Evolutionary conservation across 768 basidiomycete genomes (phyloP).

Genomic region (Suillus bovinus): DNA sequence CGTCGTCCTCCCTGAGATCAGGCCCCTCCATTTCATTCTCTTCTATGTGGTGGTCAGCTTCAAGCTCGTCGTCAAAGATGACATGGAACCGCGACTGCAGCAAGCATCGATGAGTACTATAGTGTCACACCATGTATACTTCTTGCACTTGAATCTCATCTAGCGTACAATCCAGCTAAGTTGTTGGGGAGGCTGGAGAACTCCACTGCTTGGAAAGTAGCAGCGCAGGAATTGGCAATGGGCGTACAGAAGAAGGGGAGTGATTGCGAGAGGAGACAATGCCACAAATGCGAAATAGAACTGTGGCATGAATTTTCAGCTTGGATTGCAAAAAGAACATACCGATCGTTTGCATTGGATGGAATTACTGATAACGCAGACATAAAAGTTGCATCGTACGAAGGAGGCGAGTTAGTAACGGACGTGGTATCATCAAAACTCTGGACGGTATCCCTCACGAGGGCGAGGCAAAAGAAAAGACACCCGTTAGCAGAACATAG

Average conservation of each 20-base stretch:
- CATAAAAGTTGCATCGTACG: conserved; percentile 11
- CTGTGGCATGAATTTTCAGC: background rate
- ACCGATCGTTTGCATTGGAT: background rate
- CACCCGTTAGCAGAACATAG: background rate
- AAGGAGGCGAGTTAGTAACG: background rate
- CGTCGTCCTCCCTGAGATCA: conserved; percentile 68
- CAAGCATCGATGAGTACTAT: background rate
- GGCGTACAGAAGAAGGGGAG: conserved; percentile 4
- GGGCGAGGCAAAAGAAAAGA: background rate
- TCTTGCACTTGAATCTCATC: no score
- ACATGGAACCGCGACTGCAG: conserved; percentile 57
- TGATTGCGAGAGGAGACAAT: background rate
- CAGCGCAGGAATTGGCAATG: conserved; percentile 59
- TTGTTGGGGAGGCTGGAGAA: background rate
- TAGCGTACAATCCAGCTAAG: no score
- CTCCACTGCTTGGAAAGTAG: conserved; percentile 47
- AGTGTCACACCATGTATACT: conserved; percentile 45
- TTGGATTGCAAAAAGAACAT: background rate
- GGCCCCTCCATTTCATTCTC: conserved; percentile 68
- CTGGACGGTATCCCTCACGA: background rate
- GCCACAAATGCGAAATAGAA: background rate
- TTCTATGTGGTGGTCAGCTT: conserved; percentile 51
- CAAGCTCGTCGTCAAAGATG: conserved; percentile 75
- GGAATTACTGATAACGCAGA: conserved; percentile 2
- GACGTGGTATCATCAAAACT: background rate